These are phyloP conservation scores for Suhomyces chickasaworum DNA, from an alignment of 1,139 yeast genomes.

Conservation along the genomic window DNA sequence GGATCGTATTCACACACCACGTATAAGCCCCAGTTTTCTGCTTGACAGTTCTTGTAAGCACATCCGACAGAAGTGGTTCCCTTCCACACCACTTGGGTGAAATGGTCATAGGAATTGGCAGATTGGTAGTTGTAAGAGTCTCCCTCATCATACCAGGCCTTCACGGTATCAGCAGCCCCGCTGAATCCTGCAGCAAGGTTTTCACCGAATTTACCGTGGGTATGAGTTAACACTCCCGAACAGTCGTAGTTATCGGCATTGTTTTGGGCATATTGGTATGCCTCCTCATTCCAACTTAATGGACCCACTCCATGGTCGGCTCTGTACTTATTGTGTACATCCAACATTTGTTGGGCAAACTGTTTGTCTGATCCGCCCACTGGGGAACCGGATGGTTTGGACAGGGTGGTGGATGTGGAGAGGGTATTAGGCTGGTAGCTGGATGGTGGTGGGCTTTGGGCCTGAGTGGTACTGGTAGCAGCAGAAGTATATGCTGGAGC, in stretches of 20 bases:
- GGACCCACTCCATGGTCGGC: constrained; percentile 61
- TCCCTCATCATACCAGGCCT: constrained; percentile 85
- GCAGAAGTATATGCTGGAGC: constrained; percentile 3
- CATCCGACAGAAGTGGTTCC: constrained; percentile 39
- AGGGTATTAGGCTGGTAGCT: constrained; percentile 2
- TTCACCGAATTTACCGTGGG: constrained; percentile 83
- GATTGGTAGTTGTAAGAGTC: constrained; percentile 53
- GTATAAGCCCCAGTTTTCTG: constrained; percentile 50
- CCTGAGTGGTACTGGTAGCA: constrained; percentile 4
- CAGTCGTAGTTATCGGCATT: constrained; percentile 74
- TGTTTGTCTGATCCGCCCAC: constrained; percentile 21
- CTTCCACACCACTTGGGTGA: constrained; percentile 47
- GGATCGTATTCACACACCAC: constrained; percentile 56
- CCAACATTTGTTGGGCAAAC: constrained; percentile 46
- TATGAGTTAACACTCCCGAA: constrained; percentile 66
- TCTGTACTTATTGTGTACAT: constrained; percentile 69
- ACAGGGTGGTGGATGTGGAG: background rate
- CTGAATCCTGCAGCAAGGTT: constrained; percentile 79
- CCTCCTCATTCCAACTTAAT: constrained; percentile 63
- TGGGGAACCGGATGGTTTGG: background rate
- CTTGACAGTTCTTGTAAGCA: constrained; percentile 43
- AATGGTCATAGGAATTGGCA: constrained; percentile 37
- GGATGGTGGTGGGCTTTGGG: background rate
- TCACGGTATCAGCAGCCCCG: constrained; percentile 55
- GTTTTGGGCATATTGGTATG: constrained; percentile 68